Conservation (phyloP, 2,329 filamentous ascomycete species). For the Acrocalymma vagum region DNA sequence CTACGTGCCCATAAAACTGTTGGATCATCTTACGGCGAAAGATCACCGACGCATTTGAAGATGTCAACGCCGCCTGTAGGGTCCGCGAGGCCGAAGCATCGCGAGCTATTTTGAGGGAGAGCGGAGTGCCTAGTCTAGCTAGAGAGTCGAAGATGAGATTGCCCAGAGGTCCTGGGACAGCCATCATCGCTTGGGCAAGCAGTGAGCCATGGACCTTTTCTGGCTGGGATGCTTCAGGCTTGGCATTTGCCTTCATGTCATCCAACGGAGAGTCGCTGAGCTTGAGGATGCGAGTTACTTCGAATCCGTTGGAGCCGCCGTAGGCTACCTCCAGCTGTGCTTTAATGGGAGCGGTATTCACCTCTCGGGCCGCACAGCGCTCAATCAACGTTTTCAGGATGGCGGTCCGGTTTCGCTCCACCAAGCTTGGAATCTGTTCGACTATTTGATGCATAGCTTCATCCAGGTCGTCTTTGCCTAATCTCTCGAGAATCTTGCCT, state of each 20-base stretch:
- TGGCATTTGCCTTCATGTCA: conserved; percentile 40
- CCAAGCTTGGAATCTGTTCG: conserved; percentile 75
- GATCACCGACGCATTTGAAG: conserved; percentile 62
- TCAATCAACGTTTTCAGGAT: conserved; percentile 86
- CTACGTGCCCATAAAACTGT: conserved; percentile 68
- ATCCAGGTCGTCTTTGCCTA: conserved; percentile 86
- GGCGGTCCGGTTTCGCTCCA: conserved; percentile 78
- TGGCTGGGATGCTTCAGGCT: conserved; percentile 39
- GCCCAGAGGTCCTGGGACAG: conserved; percentile 73
- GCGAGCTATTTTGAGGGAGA: conserved; percentile 69
- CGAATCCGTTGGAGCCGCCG: conserved; percentile 58
- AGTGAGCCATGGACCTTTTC: conserved; percentile 82
- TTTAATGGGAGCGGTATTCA: conserved; percentile 65
- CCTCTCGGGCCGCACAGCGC: conserved; percentile 74
- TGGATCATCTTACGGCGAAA: conserved; percentile 71
- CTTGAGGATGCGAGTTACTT: conserved; percentile 67
- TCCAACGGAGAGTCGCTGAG: conserved; percentile 59
- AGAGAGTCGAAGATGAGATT: conserved; percentile 73
- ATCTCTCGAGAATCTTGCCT: conserved; percentile 79
- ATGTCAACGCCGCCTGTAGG: conserved; percentile 69
- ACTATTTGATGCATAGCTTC: conserved; percentile 75
- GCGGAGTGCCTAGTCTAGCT: conserved; percentile 59
- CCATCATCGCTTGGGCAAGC: conserved; percentile 80
- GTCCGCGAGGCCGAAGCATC: conserved; percentile 67
- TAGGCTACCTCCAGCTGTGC: conserved; percentile 66